Evolutionary conservation across 2,329 filamentous ascomycete genomes (phyloP).

Genomic region (Thelonectria blattea): DNA sequence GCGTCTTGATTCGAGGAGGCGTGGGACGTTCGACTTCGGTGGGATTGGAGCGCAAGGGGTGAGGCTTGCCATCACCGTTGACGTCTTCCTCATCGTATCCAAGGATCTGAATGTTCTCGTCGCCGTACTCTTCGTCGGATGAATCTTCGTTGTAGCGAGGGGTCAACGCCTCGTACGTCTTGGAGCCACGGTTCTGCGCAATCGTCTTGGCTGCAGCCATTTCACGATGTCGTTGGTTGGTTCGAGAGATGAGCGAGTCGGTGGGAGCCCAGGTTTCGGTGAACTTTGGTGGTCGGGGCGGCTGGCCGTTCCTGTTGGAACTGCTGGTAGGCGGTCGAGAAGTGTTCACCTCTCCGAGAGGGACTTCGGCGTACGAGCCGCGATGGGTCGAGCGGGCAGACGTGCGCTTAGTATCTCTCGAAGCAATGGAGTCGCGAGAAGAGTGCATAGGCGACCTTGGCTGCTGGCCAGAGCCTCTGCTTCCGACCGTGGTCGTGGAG

Average conservation of each 20-base stretch:
- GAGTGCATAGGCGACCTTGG: conserved; percentile 54
- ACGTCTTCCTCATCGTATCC: conserved; percentile 39
- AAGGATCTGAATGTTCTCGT: conserved; percentile 42
- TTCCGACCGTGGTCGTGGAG: conserved; percentile 63
- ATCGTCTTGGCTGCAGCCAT: conserved; percentile 46
- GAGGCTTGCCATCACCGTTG: conserved; percentile 48
- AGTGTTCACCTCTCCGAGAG: conserved; percentile 49
- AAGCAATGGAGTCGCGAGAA: conserved; percentile 51
- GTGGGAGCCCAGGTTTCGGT: conserved; percentile 62
- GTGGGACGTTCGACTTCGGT: conserved; percentile 21
- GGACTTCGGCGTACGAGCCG: conserved; percentile 57
- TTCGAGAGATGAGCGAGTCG: conserved; percentile 60
- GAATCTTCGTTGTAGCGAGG: conserved; percentile 51
- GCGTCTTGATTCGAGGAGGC: conserved; percentile 28
- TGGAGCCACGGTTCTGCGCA: conserved; percentile 41
- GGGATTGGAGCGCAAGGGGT: conserved; percentile 62
- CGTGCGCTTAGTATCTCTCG: conserved; percentile 54
- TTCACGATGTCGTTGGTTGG: conserved; percentile 57
- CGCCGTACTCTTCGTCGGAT: conserved; percentile 49
- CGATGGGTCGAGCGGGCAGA: conserved; percentile 48
- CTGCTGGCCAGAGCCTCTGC: conserved; percentile 63
- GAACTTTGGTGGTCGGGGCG: conserved; percentile 52
- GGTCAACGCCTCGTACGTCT: conserved; percentile 54
- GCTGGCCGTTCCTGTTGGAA: conserved; percentile 37
- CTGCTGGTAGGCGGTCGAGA: conserved; percentile 36